Conservation (phyloP, 768 basidiomycete genomes). For the Podaxis sp. region DNA sequence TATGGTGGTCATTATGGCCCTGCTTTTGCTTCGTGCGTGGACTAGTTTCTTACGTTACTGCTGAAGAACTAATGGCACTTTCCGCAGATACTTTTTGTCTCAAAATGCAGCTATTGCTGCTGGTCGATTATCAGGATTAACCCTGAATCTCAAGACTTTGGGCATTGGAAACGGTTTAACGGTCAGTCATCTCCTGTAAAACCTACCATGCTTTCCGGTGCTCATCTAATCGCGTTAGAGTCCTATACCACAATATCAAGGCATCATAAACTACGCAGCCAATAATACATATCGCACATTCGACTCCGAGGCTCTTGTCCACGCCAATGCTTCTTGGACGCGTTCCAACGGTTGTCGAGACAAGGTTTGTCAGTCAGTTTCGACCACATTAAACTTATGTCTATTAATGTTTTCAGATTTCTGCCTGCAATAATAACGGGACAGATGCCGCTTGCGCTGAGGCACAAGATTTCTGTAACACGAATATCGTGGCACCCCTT, state of each 20-base stretch:
- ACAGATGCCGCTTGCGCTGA: conserved; percentile 50
- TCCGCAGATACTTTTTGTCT: conserved; percentile 47
- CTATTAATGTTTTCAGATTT: conserved; percentile 37
- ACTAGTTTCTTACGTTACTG: not conserved
- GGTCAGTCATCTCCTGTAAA: conserved; percentile 30
- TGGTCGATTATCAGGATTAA: conserved; percentile 42
- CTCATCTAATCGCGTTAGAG: conserved; percentile 24
- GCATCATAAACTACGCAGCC: conserved; percentile 54
- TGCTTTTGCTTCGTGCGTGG: conserved; percentile 52
- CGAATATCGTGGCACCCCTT: conserved; percentile 50
- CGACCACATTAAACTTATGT: not conserved
- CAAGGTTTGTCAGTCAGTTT: conserved; percentile 31
- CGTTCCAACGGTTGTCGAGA: conserved; percentile 47
- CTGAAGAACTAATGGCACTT: not conserved
- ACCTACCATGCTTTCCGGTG: not conserved
- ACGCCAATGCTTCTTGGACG: conserved; percentile 44
- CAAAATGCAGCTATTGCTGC: conserved; percentile 58
- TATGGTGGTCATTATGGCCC: conserved; percentile 76
- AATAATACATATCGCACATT: conserved; percentile 58
- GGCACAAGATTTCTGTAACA: conserved; percentile 62
- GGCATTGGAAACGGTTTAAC: conserved; percentile 65
- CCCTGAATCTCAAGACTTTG: conserved; percentile 59
- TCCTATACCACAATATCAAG: conserved; percentile 54
- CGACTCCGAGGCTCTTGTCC: conserved; percentile 35
- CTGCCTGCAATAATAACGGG: conserved; percentile 48